Evolutionary conservation across 257 asterid species (phyloP).

Genomic region (Paraleonurus japonicus): DNA sequence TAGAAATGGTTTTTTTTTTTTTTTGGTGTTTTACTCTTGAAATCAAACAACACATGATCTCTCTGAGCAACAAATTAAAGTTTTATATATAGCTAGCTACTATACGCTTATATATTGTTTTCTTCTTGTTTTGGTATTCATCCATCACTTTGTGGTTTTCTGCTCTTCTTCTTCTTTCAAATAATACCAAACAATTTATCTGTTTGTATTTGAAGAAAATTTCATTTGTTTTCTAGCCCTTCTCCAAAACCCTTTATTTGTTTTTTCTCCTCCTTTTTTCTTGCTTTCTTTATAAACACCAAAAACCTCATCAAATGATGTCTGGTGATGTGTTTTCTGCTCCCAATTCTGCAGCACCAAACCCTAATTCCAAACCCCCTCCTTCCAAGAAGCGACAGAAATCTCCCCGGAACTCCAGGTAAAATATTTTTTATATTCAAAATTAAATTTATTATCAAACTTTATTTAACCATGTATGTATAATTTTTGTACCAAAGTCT

Average conservation of each 20-base stretch:
- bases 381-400: constrained; percentile 66
- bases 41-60: constrained; percentile 54
- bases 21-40: constrained; percentile 51
- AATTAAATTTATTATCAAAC: too few species aligned
- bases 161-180: constrained; percentile 25
- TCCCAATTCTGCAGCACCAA: constrained; percentile 50
- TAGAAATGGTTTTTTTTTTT: constrained; percentile 41
- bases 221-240: constrained; percentile 38
- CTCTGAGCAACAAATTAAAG: constrained; percentile 23
- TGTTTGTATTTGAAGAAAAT: constrained; percentile 48
- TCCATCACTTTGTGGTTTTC: constrained; percentile 19
- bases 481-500: too few species aligned
- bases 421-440: too few species aligned
- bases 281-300: constrained; percentile 15
- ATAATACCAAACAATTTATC: constrained; percentile 56
- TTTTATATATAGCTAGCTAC: neutral
- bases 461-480: too few species aligned
- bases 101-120: constrained; percentile 21
- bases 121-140: constrained; percentile 2
- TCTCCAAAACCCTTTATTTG: constrained; percentile 21
- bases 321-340: constrained; percentile 70
- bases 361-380: constrained; percentile 58
- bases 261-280: neutral
- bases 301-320: constrained; percentile 50
- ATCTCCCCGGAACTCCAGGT: constrained; percentile 94